Base-by-base conservation (phyloP, 1,139 yeast species). In the Saccharomycopsis hybrid region DNA sequence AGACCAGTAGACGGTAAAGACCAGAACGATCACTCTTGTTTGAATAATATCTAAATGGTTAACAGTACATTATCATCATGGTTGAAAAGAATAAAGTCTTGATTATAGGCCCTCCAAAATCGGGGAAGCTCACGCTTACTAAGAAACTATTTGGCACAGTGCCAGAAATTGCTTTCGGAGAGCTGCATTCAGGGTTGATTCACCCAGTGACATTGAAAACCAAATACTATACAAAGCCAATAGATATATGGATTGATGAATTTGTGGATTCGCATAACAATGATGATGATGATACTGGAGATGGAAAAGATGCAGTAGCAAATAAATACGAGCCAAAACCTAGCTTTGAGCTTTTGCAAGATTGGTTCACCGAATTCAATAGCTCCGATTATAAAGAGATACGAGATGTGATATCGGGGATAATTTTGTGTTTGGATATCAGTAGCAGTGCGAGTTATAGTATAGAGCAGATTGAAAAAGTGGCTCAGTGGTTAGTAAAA, bases 241-340 rank as follows among this genome's bases (percentile, higher is more conserved):
- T 53, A 5, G 45, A 46, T 29, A 13, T 53, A 29, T 53, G 55
- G 55, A 42, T 53, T 28, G 54, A 53, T 37, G 55, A 53, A 35
- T 32, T 41, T 24, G n/a, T n/a, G n/a, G n/a, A n/a, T n/a, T n/a
- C n/a, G n/a, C n/a, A n/a, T n/a, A 45, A 37, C 8, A 5, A 24
- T 5, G 37, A 46, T 11, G 48, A 40, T 11, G 27, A 30, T 9
- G n/a, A 3, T 18, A 5, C 18, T 25, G 27, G 18, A 9, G 31
- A 25, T 7, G n/a, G 48, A 28, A 25, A 37, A 5, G 11, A 18
- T 9, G n/a, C n/a, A n/a, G n/a, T n/a, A n/a, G n/a, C n/a, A n/a
- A n/a, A n/a, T n/a, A n/a, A n/a, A n/a, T n/a, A n/a, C n/a, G n/a
- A n/a, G n/a, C n/a, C n/a, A n/a, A n/a, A n/a, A n/a, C n/a, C n/a